Base-by-base conservation (phyloP, 768 basidiomycete genomes). In the Panellus pusillus region DNA sequence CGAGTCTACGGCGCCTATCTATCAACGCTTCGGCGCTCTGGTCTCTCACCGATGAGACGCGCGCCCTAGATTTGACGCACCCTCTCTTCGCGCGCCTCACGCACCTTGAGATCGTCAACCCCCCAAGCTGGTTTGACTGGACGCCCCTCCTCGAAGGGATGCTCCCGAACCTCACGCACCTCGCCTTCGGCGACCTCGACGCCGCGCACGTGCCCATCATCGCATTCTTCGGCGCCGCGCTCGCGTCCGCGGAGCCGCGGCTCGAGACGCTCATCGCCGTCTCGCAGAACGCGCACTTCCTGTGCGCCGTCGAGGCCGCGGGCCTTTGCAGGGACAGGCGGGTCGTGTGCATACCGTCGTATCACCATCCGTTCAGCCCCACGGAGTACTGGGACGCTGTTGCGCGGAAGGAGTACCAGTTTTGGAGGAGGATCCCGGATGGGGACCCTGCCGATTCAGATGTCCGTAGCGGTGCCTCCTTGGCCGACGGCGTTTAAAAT, bases 161-260 rank as follows among this genome's bases (percentile, higher is more conserved):
- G 5, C 64, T 74, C 12, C 68, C 71, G 4, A 43, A 54, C 13
- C 60, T 73, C 20, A 70, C 69, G 4, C 70, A 74, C 57, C 55
- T 72, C n/a, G 65, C 67, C 4, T 44, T 74, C 7, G 70, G 72
- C 5, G 61, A 66, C 24, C 54, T 72, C 9, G 56, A 53, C 36
- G 49, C 46, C 3, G n/a, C 29, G 11, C 49, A 54, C 4, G 27
- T 27, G 0, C 44, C 62, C 28, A 43, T 66, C 36, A 40, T 67
- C 38, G 46, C 46, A 4, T 56, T 63, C 17, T 55, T 71, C 44
- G 51, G 43, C 20, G 44, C 36, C 13, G 59, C 59, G 9, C 52
- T 69, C 11, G 57, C 67, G 4, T 46, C 40, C 9, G 47, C 55
- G 8, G 63, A 54, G 20, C 58, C 54, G 17, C 45, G 50, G 14